A percentile compares a stretch with the other conserved stretches of the same genome.
Conservation (phyloP, 2,329 filamentous ascomycete genomes). For the Ophiostoma novo-ulmi region DNA sequence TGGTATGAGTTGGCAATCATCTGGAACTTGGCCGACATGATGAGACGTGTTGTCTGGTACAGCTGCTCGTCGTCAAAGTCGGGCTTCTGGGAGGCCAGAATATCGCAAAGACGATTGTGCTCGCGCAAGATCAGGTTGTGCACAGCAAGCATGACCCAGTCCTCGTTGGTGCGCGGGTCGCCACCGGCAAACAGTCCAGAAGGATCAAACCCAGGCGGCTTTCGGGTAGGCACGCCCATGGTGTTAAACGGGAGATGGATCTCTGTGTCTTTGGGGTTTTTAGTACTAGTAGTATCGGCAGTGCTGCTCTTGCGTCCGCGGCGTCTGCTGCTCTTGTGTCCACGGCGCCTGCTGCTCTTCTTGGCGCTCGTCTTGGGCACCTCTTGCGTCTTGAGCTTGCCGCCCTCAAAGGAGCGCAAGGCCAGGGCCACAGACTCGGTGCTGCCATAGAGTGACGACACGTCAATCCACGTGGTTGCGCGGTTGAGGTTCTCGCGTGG, state of each 20-base stretch:
- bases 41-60: slow-evolving; percentile 25
- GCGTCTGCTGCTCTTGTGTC: neutral
- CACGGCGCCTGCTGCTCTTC: neutral
- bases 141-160: slow-evolving; percentile 26
- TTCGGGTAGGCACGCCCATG: neutral
- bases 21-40: slow-evolving; percentile 26
- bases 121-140: slow-evolving; percentile 26
- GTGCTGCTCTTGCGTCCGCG: neutral
- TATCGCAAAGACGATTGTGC: slow-evolving; percentile 26
- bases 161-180: slow-evolving; percentile 27
- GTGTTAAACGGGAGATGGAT: neutral
- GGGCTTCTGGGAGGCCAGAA: slow-evolving; percentile 22
- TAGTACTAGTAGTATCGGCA: neutral
- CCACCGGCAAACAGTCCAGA: slow-evolving; percentile 25
- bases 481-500: slow-evolving; percentile 26
- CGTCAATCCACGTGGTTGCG: slow-evolving; percentile 26
- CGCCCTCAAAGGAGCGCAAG: slow-evolving; percentile 23
- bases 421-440: slow-evolving; percentile 21
- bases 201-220: slow-evolving; percentile 15
- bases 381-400: slow-evolving; percentile 23
- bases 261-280: neutral
- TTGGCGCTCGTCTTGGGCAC: slow-evolving; percentile 13
- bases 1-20: slow-evolving; percentile 27
- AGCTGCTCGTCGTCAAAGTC: slow-evolving; percentile 25
- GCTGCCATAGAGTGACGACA: slow-evolving; percentile 27